A percentile compares a stretch with the other conserved stretches of the same genome.
Conservation (phyloP, 768 basidiomycete species). For the Fomitopsis pulvina region DNA sequence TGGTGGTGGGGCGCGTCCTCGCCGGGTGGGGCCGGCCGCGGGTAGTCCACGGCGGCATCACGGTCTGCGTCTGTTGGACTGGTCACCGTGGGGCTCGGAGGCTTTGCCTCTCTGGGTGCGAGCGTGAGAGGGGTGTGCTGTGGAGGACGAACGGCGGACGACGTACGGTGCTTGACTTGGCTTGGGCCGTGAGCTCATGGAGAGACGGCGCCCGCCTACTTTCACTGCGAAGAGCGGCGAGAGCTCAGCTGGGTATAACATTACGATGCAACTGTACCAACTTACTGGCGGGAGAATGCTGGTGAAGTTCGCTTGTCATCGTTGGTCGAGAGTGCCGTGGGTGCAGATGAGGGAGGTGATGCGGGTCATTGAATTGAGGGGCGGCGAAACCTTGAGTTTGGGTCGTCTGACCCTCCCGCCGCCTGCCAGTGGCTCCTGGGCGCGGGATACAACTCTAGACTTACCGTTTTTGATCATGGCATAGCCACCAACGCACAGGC, state of each 20-base stretch:
- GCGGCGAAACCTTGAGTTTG: conserved; percentile 4
- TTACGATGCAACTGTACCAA: neutral
- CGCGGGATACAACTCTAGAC: conserved; percentile 11
- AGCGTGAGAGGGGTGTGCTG: neutral
- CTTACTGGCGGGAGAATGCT: conserved; percentile 18
- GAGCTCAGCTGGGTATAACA: too few species aligned
- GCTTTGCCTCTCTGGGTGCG: conserved; percentile 7
- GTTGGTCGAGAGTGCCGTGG: neutral
- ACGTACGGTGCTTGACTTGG: conserved; percentile 8
- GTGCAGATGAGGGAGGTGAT: neutral
- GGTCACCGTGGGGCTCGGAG: neutral
- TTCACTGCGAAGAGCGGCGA: too few species aligned
- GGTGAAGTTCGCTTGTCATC: conserved; percentile 12
- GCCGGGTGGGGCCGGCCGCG: conserved; percentile 15
- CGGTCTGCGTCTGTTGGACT: neutral
- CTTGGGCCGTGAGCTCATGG: conserved; percentile 11
- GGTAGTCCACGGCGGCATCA: conserved; percentile 15
- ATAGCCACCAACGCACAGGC: neutral
- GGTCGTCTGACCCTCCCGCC: conserved; percentile 3
- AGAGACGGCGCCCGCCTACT: conserved; percentile 18
- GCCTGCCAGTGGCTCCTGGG: conserved; percentile 13
- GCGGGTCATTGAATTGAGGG: neutral
- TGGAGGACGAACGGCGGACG: neutral
- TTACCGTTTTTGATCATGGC: conserved; percentile 6
- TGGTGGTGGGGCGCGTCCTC: conserved; percentile 10